phyloP scores from a whole-genome alignment of 176 grass and related monocot genomes.

The Secale cereale region DNA sequence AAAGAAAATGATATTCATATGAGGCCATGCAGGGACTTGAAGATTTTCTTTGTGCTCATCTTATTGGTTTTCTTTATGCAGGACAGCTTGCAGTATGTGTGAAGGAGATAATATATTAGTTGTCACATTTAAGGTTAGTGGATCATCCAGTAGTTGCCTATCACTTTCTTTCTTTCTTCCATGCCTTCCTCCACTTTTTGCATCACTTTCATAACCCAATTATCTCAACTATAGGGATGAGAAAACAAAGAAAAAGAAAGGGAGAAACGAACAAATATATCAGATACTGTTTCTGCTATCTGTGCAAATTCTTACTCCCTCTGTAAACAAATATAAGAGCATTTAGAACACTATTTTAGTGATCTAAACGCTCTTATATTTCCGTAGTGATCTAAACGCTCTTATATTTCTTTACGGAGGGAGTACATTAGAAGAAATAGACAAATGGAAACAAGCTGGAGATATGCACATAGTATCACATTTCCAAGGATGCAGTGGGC shows the following conservation, averaged over 20 bases:
- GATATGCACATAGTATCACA: conserved; percentile 23
- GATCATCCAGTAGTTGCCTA: conserved; percentile 45
- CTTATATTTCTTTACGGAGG: no score
- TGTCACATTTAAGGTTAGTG: conserved; percentile 45
- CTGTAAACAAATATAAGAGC: no score
- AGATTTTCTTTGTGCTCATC: conserved; percentile 10
- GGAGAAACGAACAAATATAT: background rate
- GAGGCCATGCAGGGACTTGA: background rate
- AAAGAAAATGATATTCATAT: background rate
- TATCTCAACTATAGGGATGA: conserved; percentile 45
- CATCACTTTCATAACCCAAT: conserved; percentile 50
- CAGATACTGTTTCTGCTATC: background rate
- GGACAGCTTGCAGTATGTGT: conserved; percentile 39
- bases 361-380: no score
- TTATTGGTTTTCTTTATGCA: conserved; percentile 33
- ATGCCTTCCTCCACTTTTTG: conserved; percentile 49
- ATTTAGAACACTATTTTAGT: no score
- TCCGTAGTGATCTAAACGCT: no score
- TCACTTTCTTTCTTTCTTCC: conserved; percentile 39
- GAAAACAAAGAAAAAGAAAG: conserved; percentile 36
- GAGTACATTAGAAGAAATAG: conserved; percentile 21
- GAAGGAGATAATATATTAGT: conserved; percentile 35
- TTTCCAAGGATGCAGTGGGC: conserved; percentile 21
- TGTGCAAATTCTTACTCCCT: conserved; percentile 27
- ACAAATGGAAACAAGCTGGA: conserved; percentile 11